A percentile compares a stretch with the other conserved stretches of the same genome.
These are phyloP conservation scores for Colletotrichum horii DNA, from an alignment of 2,329 filamentous ascomycete genomes.

Conservation along the genomic window DNA sequence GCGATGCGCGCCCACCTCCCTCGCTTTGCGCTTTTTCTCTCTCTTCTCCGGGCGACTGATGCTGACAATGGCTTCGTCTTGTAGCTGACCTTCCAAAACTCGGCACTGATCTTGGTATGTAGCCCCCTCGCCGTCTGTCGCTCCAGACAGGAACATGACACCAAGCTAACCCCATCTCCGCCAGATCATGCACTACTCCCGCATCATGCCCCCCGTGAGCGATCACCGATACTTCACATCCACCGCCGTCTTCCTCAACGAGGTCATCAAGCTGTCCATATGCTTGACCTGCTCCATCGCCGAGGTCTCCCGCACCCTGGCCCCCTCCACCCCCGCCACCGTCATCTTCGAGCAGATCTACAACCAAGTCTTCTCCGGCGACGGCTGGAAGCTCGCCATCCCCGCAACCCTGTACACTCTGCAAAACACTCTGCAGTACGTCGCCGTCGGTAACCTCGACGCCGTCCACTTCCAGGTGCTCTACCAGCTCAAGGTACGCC, in stretches of 20 bases:
- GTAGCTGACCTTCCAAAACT: conserved; percentile 81
- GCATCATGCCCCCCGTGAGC: conserved; percentile 84
- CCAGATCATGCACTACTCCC: conserved; percentile 92
- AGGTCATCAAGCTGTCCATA: conserved; percentile 87
- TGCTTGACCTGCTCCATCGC: conserved; percentile 87
- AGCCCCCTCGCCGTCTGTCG: not conserved
- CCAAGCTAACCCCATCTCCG: conserved; percentile 3
- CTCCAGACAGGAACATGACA: not conserved
- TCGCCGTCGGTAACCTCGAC: conserved; percentile 88
- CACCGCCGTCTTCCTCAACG: conserved; percentile 92
- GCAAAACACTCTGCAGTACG: conserved; percentile 92
- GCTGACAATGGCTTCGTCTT: conserved; percentile 18
- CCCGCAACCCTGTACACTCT: conserved; percentile 88
- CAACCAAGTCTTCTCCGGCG: conserved; percentile 81
- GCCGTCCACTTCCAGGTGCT: conserved; percentile 93
- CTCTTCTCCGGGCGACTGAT: not conserved
- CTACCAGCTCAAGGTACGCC: conserved; percentile 82
- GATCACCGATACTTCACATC: conserved; percentile 92
- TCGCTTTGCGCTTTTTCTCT: no score
- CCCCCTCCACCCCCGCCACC: conserved; percentile 80
- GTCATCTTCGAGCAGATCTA: conserved; percentile 82
- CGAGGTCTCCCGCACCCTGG: conserved; percentile 79
- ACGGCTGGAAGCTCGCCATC: conserved; percentile 94
- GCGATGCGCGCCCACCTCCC: not conserved
- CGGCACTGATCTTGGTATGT: conserved; percentile 71